phyloP scores from a whole-genome alignment of 306 rosid species.

The Begonia fuchsioides region DNA sequence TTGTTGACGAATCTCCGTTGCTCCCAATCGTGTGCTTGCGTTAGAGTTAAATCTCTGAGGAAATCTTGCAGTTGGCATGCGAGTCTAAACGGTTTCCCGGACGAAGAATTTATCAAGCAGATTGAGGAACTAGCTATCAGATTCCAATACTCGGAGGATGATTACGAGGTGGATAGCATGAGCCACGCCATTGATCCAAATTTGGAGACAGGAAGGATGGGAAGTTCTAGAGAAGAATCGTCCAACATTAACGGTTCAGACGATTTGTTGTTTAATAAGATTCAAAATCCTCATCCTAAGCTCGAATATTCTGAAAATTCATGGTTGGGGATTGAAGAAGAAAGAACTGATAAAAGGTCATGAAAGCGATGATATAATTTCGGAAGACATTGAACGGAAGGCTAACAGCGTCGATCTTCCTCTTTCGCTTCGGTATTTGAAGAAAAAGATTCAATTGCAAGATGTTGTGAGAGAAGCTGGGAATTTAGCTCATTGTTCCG shows the following conservation, averaged over 20 bases:
- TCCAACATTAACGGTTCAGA: background rate
- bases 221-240: no score
- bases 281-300: background rate
- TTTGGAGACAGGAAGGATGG: background rate
- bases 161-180: background rate
- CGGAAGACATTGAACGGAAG: slow-evolving; percentile 51
- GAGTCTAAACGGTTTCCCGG: slow-evolving; percentile 44
- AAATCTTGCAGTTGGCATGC: slow-evolving; percentile 40
- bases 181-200: slow-evolving; percentile 4
- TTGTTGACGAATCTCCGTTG: slow-evolving; percentile 18
- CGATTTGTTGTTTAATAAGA: background rate
- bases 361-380: slow-evolving; percentile 29
- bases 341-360: slow-evolving; percentile 34
- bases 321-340: slow-evolving; percentile 27
- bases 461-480: slow-evolving; percentile 55
- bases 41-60: slow-evolving; percentile 9
- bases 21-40: slow-evolving; percentile 25
- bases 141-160: slow-evolving; percentile 32
- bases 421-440: slow-evolving; percentile 60
- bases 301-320: slow-evolving; percentile 21
- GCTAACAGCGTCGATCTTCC: slow-evolving; percentile 88
- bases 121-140: slow-evolving; percentile 54
- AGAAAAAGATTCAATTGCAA: slow-evolving; percentile 60
- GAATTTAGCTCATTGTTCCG: slow-evolving; percentile 57
- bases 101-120: slow-evolving; percentile 65